phyloP scores from a whole-genome alignment of 2,329 filamentous ascomycete species.

The Epichloe gansuensis region DNA sequence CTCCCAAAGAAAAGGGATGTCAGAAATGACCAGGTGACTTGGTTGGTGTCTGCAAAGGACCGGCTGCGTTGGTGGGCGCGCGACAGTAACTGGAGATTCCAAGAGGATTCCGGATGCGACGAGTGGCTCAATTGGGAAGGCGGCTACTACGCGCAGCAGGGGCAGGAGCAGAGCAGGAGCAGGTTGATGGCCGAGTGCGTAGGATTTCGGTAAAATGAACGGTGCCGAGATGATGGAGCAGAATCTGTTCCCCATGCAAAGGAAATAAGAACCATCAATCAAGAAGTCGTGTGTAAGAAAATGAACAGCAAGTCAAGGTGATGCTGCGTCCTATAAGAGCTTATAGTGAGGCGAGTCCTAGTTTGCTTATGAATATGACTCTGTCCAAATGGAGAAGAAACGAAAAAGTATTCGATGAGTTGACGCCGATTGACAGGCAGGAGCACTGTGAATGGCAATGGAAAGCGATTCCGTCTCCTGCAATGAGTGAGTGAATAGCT shows the following conservation, averaged over 20 bases:
- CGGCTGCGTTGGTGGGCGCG: background rate
- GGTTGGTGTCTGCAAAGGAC: background rate
- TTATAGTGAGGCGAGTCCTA: background rate
- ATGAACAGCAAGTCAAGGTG: background rate
- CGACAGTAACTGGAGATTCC: background rate
- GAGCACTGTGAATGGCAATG: slow-evolving; percentile 1
- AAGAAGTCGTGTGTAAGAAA: background rate
- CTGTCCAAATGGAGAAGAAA: background rate
- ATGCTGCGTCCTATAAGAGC: background rate
- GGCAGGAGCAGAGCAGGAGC: background rate
- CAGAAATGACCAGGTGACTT: background rate
- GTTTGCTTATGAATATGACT: background rate
- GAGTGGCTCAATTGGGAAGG: slow-evolving; percentile 10
- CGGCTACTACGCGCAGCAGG: background rate
- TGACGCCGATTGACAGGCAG: background rate
- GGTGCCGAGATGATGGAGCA: background rate
- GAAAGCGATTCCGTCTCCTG: background rate
- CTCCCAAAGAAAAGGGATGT: background rate
- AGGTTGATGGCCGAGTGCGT: background rate
- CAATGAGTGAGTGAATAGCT: background rate
- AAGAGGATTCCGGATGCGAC: background rate
- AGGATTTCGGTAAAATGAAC: background rate
- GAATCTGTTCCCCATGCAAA: background rate
- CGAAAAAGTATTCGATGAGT: background rate
- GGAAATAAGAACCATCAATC: background rate